These are phyloP conservation scores for Kurtzmaniella cleridarum DNA, from an alignment of 805 yeast species.

Conservation along the genomic window DNA sequence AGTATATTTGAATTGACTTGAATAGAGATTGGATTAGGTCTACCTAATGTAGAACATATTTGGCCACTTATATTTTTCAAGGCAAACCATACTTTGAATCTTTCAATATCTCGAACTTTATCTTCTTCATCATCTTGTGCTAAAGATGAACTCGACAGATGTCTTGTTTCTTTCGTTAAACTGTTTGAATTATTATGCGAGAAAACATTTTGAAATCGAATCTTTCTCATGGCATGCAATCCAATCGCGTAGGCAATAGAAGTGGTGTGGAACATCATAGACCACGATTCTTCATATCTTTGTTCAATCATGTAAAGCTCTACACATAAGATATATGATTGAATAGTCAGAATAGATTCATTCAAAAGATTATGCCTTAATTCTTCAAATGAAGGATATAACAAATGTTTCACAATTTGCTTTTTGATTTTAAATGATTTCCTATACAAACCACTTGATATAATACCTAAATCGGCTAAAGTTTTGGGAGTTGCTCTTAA, in stretches of 20 bases:
- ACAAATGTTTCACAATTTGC: slow-evolving; percentile 15
- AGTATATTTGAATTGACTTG: slow-evolving; percentile 28
- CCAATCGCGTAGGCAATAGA: slow-evolving; percentile 49
- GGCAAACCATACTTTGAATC: slow-evolving; percentile 47
- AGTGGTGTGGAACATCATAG: slow-evolving; percentile 43
- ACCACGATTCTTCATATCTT: slow-evolving; percentile 49
- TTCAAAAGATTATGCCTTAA: slow-evolving; percentile 42
- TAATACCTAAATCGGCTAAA: slow-evolving; percentile 8
- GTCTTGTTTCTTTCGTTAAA: not conserved
- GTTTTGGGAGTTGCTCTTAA: slow-evolving; percentile 30
- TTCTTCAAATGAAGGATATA: slow-evolving; percentile 38
- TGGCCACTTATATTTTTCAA: slow-evolving; percentile 44
- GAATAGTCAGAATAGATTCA: slow-evolving; percentile 45
- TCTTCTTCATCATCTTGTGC: slow-evolving; percentile 21
- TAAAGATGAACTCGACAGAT: not conserved
- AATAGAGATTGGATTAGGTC: slow-evolving; percentile 50
- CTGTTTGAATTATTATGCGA: not conserved
- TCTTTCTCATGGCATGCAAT: slow-evolving; percentile 39
- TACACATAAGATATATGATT: slow-evolving; percentile 46
- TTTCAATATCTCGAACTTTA: slow-evolving; percentile 27
- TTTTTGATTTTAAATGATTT: slow-evolving; percentile 12
- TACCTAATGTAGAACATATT: slow-evolving; percentile 45
- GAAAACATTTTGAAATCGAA: slow-evolving; percentile 11
- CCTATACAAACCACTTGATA: slow-evolving; percentile 10
- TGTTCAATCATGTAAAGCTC: slow-evolving; percentile 47